These are phyloP conservation scores for Zhuliangozyma parablackwelliae DNA, from an alignment of 1,139 yeast genomes.

Conservation along the genomic window DNA sequence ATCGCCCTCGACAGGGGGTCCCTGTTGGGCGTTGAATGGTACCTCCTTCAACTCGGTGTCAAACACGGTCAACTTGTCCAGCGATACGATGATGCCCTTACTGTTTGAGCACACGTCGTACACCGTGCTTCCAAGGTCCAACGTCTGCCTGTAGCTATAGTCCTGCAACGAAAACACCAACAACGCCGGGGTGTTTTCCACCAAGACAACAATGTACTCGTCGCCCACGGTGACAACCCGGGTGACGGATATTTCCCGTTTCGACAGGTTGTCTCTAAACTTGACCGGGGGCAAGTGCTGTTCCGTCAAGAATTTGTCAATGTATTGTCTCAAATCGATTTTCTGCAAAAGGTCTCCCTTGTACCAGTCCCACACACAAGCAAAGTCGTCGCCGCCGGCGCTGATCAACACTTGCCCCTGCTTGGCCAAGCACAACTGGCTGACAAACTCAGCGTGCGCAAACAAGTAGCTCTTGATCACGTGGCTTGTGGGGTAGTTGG, in stretches of 20 bases:
- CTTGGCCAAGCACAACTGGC: slow-evolving; percentile 52
- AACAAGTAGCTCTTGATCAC: slow-evolving; percentile 80
- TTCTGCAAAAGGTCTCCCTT: slow-evolving; percentile 42
- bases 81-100: no score
- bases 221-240: slow-evolving; percentile 32
- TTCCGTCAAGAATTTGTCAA: slow-evolving; percentile 48
- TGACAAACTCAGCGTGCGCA: slow-evolving; percentile 82
- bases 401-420: slow-evolving; percentile 54
- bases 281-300: slow-evolving; percentile 65
- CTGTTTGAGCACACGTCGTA: no score
- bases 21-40: no score
- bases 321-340: slow-evolving; percentile 45
- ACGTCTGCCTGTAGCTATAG: no score
- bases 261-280: slow-evolving; percentile 52
- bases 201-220: slow-evolving; percentile 35
- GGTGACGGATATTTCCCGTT: slow-evolving; percentile 52
- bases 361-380: slow-evolving; percentile 80
- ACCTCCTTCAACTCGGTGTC: no score
- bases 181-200: slow-evolving; percentile 55
- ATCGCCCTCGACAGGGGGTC: no score
- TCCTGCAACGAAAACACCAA: slow-evolving; percentile 25
- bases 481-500: slow-evolving; percentile 73
- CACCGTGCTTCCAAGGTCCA: no score
- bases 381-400: slow-evolving; percentile 85
- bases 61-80: no score